These are phyloP conservation scores for Micractinium conductrix DNA, from an alignment of 139 green algal genomes.

Conservation along the genomic window DNA sequence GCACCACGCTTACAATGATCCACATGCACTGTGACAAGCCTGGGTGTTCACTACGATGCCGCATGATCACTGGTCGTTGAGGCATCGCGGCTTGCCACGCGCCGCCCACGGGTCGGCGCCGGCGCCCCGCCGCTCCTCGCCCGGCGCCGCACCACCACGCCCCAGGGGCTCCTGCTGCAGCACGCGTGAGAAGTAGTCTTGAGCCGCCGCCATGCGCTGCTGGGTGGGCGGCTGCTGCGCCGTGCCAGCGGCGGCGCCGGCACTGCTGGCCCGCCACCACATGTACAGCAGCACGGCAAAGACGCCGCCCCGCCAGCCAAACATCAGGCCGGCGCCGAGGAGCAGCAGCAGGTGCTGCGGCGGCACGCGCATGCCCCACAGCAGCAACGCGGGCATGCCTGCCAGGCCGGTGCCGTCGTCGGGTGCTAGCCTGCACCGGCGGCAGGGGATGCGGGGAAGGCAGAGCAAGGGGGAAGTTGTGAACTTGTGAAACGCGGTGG, in stretches of 20 bases:
- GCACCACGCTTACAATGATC: too few species aligned
- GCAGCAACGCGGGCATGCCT: neutral
- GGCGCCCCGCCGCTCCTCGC: neutral
- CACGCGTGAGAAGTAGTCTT: neutral
- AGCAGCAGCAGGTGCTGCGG: slow-evolving; percentile 1
- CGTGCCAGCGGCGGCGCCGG: neutral
- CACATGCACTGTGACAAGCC: too few species aligned
- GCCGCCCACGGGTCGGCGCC: neutral
- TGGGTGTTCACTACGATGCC: too few species aligned
- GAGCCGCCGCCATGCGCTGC: neutral
- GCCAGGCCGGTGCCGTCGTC: neutral
- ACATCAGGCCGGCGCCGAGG: neutral
- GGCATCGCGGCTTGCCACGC: neutral
- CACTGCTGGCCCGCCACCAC: neutral
- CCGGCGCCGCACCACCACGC: neutral
- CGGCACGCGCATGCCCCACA: neutral
- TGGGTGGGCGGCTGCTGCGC: neutral
- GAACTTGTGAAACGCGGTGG: too few species aligned
- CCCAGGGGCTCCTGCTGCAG: neutral
- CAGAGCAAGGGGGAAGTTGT: too few species aligned
- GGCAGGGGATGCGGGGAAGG: neutral
- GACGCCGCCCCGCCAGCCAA: neutral
- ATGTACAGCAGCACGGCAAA: neutral
- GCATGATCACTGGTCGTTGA: neutral
- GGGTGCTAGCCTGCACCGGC: neutral